Evolutionary conservation across 495 filamentous ascomycete species (phyloP), one percentile per base, ranked within the genome.

Genomic region (Friedmanniomyces simplex): DNA sequence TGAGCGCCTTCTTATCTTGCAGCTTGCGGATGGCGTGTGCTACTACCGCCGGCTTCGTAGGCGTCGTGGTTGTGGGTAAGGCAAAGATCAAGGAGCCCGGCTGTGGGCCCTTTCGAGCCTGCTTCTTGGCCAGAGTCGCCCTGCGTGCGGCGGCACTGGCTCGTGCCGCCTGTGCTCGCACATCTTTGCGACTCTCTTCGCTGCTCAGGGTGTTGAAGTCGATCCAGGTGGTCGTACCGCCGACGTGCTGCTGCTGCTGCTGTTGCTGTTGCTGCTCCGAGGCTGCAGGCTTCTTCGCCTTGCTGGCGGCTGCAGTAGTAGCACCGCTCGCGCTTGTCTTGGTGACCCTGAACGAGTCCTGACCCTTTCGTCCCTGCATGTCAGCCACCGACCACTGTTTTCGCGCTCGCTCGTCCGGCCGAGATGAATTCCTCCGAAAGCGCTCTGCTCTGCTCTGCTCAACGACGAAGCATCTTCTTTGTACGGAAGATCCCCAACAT

Each of bases 111-210:
- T 37, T 20, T 22, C 32, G 25, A 20, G 49, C 25, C 21, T 14
- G 13, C 30, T 52, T 52, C 49, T 22, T 52, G 2, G 49, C 49
- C 16, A 52, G 25, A 24, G 49, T 52, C 26, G 24, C 49, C n/a
- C 26, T 14, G 11, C 49, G 49, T 20, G 49, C 49, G 16, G 49
- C 49, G 21, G 49, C 49, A 37, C 26, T 34, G 11, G 49, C 49
- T 22, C 49, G 25, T 26, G 49, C 49, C 13, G 49, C 49, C 32
- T 52, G 49, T 16, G 49, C 25, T 34, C 49, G 49, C n/a, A 52
- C 32, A 37, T 52, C 49, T 52, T 52, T 52, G 30, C 49, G 49
- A 26, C 49, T 37, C 25, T 11, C 18, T 22, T 22, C 25, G 30
- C 3, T n/a, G 49, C 11, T 11, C 25, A 52, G 10, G 2, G 49